phyloP scores from a whole-genome alignment of 2,329 filamentous ascomycete genomes.

The Raffaelea ambrosiae region DNA sequence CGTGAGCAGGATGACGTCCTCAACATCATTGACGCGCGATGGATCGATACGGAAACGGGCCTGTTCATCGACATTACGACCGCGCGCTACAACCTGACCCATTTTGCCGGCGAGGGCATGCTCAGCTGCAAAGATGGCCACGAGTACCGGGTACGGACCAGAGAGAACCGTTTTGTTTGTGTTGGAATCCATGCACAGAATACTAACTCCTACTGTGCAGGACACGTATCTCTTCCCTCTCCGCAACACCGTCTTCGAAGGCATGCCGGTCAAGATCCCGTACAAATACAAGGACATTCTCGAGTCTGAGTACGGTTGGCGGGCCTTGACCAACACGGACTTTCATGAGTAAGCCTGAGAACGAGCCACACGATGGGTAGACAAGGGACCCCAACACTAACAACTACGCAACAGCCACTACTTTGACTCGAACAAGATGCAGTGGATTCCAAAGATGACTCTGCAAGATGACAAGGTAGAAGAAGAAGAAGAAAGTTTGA shows the following conservation, averaged over 20 bases:
- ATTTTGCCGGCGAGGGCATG: constrained; percentile 33
- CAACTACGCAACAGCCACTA: constrained; percentile 8
- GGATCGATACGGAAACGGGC: constrained; percentile 38
- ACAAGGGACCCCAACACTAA: neutral
- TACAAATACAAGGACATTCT: constrained; percentile 52
- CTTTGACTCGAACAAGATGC: constrained; percentile 11
- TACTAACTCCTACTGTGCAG: constrained; percentile 18
- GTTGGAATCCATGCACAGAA: neutral
- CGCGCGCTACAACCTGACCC: constrained; percentile 37
- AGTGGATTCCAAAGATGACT: constrained; percentile 11
- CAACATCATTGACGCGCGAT: constrained; percentile 39
- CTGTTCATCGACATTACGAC: constrained; percentile 44
- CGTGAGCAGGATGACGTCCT: constrained; percentile 27
- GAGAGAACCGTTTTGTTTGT: neutral
- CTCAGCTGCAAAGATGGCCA: constrained; percentile 43
- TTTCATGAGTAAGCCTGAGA: constrained; percentile 41
- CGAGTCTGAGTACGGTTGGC: constrained; percentile 46
- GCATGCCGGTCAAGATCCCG: constrained; percentile 57
- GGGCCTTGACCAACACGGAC: constrained; percentile 39
- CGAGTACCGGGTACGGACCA: constrained; percentile 40
- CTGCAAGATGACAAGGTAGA: no score
- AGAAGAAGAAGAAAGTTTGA: no score
- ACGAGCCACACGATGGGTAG: no score
- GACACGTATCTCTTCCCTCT: constrained; percentile 59
- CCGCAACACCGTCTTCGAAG: constrained; percentile 61